Evolutionary conservation across 495 filamentous ascomycete species (phyloP).

Genomic region (Oleoguttula mirabilis): DNA sequence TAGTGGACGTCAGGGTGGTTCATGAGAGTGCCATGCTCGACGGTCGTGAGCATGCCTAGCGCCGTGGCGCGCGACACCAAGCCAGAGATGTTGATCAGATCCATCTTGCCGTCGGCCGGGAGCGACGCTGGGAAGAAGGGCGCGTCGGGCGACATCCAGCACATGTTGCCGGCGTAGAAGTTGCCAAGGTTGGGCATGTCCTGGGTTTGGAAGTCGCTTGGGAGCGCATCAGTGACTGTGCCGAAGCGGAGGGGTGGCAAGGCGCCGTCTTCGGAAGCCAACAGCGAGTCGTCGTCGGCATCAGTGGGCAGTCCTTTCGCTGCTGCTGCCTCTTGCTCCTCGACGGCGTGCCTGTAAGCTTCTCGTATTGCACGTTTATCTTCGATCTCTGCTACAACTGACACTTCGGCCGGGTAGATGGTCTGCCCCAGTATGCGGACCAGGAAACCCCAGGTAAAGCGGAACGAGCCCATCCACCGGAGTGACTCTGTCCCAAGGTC

Average conservation of each 20-base stretch:
- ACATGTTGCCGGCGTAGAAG: conserved; percentile 94
- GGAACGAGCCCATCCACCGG: conserved; percentile 76
- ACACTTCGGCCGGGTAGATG: conserved; percentile 78
- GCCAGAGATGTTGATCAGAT: conserved; percentile 70
- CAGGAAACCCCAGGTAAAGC: conserved; percentile 78
- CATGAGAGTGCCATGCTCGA: conserved; percentile 64
- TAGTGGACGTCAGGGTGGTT: conserved; percentile 65
- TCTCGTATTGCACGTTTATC: conserved; percentile 63
- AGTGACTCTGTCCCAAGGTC: conserved; percentile 84
- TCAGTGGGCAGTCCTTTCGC: conserved; percentile 14
- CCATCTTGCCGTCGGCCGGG: conserved; percentile 73
- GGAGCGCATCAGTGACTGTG: conserved; percentile 62
- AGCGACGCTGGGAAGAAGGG: conserved; percentile 83
- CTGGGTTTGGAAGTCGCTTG: conserved; percentile 50
- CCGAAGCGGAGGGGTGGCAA: conserved; percentile 69
- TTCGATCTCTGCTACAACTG: conserved; percentile 66
- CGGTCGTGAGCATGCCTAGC: conserved; percentile 53
- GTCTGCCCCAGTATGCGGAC: conserved; percentile 57
- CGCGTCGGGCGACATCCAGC: conserved; percentile 72
- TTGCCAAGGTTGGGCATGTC: conserved; percentile 64
- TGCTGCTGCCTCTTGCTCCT: conserved; percentile 19
- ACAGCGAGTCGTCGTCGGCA: neutral
- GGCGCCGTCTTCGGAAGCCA: conserved; percentile 13
- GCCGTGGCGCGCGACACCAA: conserved; percentile 52
- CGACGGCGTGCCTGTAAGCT: conserved; percentile 48